phyloP scores from a whole-genome alignment of 2,329 filamentous ascomycete species.

The Botryotinia convoluta region DNA sequence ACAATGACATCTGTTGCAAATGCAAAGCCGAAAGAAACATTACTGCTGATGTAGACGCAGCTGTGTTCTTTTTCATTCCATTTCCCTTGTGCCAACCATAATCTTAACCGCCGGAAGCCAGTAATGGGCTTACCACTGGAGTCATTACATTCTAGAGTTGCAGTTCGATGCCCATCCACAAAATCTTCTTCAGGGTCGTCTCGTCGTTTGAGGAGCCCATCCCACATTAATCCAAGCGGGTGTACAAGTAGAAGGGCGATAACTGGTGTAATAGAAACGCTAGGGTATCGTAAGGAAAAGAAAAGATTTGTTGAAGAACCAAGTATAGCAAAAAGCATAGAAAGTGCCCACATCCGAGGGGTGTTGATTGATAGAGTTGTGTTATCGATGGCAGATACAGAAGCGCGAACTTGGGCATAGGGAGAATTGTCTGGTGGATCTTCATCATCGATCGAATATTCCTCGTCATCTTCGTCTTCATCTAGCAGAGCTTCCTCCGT shows the following conservation, averaged over 20 bases:
- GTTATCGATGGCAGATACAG: slow-evolving; percentile 73
- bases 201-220: slow-evolving; percentile 62
- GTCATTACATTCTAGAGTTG: slow-evolving; percentile 22
- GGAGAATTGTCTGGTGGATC: slow-evolving; percentile 67
- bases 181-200: slow-evolving; percentile 56
- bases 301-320: slow-evolving; percentile 84
- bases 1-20: slow-evolving; percentile 90
- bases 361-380: slow-evolving; percentile 79
- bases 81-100: slow-evolving; percentile 74
- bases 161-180: slow-evolving; percentile 47
- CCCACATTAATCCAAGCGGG: slow-evolving; percentile 78
- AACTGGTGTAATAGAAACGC: slow-evolving; percentile 83
- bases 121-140: slow-evolving; percentile 1
- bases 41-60: slow-evolving; percentile 86
- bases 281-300: slow-evolving; percentile 86
- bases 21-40: slow-evolving; percentile 85
- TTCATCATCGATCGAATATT: slow-evolving; percentile 45
- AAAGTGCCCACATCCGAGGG: slow-evolving; percentile 81
- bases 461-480: slow-evolving; percentile 37
- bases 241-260: slow-evolving; percentile 84
- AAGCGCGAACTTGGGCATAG: slow-evolving; percentile 76
- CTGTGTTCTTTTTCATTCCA: slow-evolving; percentile 91
- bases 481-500: slow-evolving; percentile 40
- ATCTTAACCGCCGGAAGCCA: slow-evolving; percentile 49
- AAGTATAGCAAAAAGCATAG: slow-evolving; percentile 75